Evolutionary conservation across 1,284 basidiomycete species (phyloP).

Genomic region (Trametes polyzona): DNA sequence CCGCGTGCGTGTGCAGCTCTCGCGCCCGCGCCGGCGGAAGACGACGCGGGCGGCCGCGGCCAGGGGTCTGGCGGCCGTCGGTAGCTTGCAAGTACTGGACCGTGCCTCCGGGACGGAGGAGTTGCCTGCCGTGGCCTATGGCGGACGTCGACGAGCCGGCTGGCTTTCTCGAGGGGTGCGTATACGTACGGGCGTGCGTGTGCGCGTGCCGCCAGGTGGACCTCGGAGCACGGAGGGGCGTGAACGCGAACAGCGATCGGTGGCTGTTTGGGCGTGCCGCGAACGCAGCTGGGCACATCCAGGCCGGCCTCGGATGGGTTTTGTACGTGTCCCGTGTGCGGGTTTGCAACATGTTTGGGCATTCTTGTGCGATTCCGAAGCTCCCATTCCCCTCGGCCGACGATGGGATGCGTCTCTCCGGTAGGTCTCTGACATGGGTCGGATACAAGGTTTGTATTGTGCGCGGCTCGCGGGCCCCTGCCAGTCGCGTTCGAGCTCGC

Average conservation of each 20-base stretch:
- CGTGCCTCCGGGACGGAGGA: conserved; percentile 1
- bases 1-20: conserved; percentile 8
- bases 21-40: conserved; percentile 23
- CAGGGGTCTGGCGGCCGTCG: conserved; percentile 19
- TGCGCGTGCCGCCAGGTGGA: conserved; percentile 1
- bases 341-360: conserved; percentile 7
- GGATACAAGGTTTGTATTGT: no score
- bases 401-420: neutral
- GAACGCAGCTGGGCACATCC: conserved; percentile 13
- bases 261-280: conserved; percentile 6
- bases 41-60: conserved; percentile 18
- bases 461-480: no score
- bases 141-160: no score
- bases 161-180: no score
- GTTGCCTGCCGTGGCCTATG: neutral
- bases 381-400: conserved; percentile 1
- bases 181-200: neutral
- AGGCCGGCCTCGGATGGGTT: conserved; percentile 9
- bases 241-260: conserved; percentile 7
- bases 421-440: neutral
- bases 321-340: conserved; percentile 1
- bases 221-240: no score
- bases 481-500: neutral
- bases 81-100: conserved; percentile 9
- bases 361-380: no score